Conservation (phyloP, 176 grass and related monocot genomes). For the Oryza longistaminata region DNA sequence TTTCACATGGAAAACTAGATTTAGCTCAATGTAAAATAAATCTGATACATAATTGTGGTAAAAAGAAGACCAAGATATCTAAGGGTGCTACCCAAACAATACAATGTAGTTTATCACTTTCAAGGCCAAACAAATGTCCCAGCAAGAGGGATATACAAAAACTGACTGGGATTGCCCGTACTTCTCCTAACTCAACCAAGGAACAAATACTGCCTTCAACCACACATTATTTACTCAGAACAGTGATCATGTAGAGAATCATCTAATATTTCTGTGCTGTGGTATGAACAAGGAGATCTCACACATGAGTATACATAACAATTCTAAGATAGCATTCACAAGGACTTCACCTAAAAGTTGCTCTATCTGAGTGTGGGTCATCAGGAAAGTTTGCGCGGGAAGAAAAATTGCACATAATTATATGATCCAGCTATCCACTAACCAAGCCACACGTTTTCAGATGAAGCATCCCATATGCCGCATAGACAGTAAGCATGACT, state of each 20-base stretch:
- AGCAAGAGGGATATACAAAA: neutral
- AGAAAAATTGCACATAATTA: neutral
- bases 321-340: neutral
- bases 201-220: neutral
- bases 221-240: neutral
- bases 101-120: neutral
- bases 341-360: neutral
- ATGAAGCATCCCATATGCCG: neutral
- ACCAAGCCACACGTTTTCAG: neutral
- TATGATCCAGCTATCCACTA: neutral
- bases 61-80: neutral
- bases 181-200: neutral
- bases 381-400: neutral
- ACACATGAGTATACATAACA: neutral
- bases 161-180: neutral
- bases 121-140: neutral
- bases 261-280: neutral
- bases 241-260: neutral
- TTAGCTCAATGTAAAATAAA: neutral
- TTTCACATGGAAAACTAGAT: neutral
- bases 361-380: neutral
- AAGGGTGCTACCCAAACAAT: neutral
- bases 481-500: neutral
- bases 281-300: neutral
- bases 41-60: neutral